Evolutionary conservation across 1,284 basidiomycete species (phyloP), one percentile per base, ranked within the genome.

Genomic region (Inonotus obliquus): DNA sequence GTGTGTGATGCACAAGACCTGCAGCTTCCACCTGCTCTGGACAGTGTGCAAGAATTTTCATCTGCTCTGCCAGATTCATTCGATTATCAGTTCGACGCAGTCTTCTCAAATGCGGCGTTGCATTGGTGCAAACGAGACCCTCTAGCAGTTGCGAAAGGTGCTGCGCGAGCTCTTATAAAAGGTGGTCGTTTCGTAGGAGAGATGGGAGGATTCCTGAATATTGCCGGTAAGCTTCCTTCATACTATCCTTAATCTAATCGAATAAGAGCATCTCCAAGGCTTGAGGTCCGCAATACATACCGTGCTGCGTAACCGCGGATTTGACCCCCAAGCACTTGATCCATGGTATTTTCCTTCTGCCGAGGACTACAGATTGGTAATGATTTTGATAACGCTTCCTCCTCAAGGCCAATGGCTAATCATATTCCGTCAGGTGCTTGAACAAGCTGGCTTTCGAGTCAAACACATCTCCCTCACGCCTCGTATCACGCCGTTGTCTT

Each of bases 121-220:
- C 92, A 95, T 69, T 94, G 92, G 92, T 94, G 91, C 72, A 92
- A 91, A 70, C 72, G 75, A 7, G 78, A 89, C 67, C 92, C 92
- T 0, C 70, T 68, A 0, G 85, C 81, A 0, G 91, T 92, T 1
- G 71, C 92, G 1, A 72, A 79, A 13, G 79, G 82, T 53, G 81
- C 82, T 29, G 82, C 81, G 66, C 77, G 75, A 58, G 73, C 87
- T 5, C 74, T 94, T 54, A 90, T 83, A 67, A 79, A 79, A 0
- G 87, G 87, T 0, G 91, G 91, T 1, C 76, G 86, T 14, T 81
- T 92, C 49, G 84, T 84, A 0, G 85, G 79, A 25, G 92, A 94
- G 71, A 86, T 93, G 80, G 91, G 92, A 10, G 92, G 92, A 0
- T 87, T 81, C 61, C 78, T 82, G 75, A 91, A 91, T 66, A 80